phyloP scores from a whole-genome alignment of 139 green algal genomes.

The Chlorella sp. region DNA sequence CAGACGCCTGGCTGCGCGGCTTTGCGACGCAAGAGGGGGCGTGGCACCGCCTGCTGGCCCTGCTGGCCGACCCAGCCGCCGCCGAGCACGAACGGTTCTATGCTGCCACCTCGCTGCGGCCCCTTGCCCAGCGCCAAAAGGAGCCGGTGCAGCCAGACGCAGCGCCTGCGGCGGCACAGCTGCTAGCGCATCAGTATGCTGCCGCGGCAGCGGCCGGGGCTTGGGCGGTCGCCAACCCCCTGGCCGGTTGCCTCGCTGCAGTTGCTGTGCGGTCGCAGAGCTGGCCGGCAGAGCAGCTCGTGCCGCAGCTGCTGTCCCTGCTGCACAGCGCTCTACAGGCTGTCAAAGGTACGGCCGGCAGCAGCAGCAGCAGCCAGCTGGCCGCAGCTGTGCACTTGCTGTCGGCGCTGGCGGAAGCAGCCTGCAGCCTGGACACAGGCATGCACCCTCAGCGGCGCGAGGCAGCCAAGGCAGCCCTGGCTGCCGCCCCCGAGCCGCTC shows the following conservation, averaged over 20 bases:
- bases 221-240: constrained; percentile 35
- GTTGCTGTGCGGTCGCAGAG: constrained; percentile 31
- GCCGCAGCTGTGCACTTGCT: constrained; percentile 38
- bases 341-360: background rate
- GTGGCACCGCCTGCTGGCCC: background rate
- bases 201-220: background rate
- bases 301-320: constrained; percentile 42
- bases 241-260: constrained; percentile 23
- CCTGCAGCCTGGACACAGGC: background rate
- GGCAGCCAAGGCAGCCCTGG: constrained; percentile 14
- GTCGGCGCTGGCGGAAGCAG: constrained; percentile 35
- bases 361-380: constrained; percentile 17
- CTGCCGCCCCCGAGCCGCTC: background rate
- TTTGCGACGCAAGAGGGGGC: background rate
- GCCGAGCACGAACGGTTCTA: constrained; percentile 8
- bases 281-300: constrained; percentile 31
- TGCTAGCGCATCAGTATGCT: background rate
- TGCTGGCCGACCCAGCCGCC: constrained; percentile 2
- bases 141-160: background rate
- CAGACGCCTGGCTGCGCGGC: constrained; percentile 13
- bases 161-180: background rate
- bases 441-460: constrained; percentile 41
- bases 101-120: constrained; percentile 5
- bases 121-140: background rate
- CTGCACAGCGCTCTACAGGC: background rate